phyloP scores from a whole-genome alignment of 2,329 filamentous ascomycete species.

The Teratosphaeria epicoccoides region DNA sequence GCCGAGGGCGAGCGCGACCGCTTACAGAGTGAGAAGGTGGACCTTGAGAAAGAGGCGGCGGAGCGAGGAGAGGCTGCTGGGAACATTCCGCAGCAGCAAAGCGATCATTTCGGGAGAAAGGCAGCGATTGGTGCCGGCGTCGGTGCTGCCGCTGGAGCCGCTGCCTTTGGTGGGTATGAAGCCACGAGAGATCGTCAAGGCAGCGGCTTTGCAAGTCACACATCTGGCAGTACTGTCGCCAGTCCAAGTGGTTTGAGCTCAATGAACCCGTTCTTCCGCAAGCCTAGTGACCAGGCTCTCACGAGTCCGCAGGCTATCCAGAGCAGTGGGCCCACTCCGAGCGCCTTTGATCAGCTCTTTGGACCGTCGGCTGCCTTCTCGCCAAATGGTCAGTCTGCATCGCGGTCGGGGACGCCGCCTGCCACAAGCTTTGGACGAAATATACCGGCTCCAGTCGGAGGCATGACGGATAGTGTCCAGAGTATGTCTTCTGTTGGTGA shows the following conservation, averaged over 20 bases:
- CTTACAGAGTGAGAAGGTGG: slow-evolving; percentile 67
- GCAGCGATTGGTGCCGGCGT: slow-evolving; percentile 6
- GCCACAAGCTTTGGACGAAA: slow-evolving; percentile 21
- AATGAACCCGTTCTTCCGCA: slow-evolving; percentile 92
- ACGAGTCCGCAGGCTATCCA: slow-evolving; percentile 13
- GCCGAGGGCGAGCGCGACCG: slow-evolving; percentile 83
- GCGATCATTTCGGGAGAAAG: slow-evolving; percentile 4
- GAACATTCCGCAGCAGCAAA: slow-evolving; percentile 6
- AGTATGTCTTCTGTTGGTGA: slow-evolving; percentile 21
- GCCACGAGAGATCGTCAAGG: not conserved
- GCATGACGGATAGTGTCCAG: slow-evolving; percentile 21
- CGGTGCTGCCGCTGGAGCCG: slow-evolving; percentile 5
- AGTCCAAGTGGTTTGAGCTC: slow-evolving; percentile 32
- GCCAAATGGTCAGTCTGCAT: slow-evolving; percentile 14
- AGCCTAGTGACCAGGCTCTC: slow-evolving; percentile 26
- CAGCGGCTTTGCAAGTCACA: slow-evolving; percentile 4
- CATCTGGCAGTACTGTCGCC: slow-evolving; percentile 11
- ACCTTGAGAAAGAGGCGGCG: slow-evolving; percentile 47
- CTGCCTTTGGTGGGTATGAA: slow-evolving; percentile 9
- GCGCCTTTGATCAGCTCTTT: slow-evolving; percentile 28
- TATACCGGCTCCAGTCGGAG: slow-evolving; percentile 8
- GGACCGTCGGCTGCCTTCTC: slow-evolving; percentile 34
- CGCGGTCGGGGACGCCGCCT: slow-evolving; percentile 21
- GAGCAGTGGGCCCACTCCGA: slow-evolving; percentile 21
- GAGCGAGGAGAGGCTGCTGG: slow-evolving; percentile 13